These are phyloP conservation scores for Aspergillus quadricinctus DNA, from an alignment of 2,329 filamentous ascomycete genomes.

Conservation along the genomic window DNA sequence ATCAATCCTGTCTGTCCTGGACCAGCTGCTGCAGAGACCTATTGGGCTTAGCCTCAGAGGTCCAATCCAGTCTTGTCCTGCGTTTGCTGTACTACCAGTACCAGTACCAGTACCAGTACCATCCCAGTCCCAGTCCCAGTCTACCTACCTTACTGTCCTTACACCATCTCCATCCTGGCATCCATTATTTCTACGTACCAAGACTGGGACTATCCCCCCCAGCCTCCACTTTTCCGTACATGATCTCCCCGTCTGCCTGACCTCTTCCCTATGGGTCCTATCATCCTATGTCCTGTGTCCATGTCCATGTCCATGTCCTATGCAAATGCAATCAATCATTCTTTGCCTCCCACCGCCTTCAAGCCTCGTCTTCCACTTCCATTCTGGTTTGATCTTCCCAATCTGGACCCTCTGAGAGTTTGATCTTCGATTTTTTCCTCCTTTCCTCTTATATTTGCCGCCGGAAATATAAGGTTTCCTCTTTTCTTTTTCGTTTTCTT, in stretches of 20 bases:
- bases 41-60: constrained; percentile 12
- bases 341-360: constrained; percentile 19
- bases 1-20: constrained; percentile 7
- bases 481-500: not conserved
- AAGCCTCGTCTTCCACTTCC: constrained; percentile 19
- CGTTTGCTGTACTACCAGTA: constrained; percentile 13
- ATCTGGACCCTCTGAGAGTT: not conserved
- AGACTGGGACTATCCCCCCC: constrained; percentile 3
- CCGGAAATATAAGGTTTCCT: not conserved
- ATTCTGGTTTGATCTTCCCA: constrained; percentile 5
- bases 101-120: not conserved
- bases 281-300: constrained; percentile 16
- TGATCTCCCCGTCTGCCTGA: constrained; percentile 19
- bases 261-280: constrained; percentile 19
- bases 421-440: not conserved
- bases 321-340: not conserved
- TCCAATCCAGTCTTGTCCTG: constrained; percentile 2
- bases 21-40: constrained; percentile 12
- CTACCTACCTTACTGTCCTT: too few species aligned
- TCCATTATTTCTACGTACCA: not conserved
- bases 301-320: too few species aligned
- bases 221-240: constrained; percentile 25
- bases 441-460: constrained; percentile 3
- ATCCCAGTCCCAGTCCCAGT: too few species aligned
- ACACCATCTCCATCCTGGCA: too few species aligned